Base-by-base conservation (phyloP, 495 filamentous ascomycete genomes). In the Penicillium alfredii region DNA sequence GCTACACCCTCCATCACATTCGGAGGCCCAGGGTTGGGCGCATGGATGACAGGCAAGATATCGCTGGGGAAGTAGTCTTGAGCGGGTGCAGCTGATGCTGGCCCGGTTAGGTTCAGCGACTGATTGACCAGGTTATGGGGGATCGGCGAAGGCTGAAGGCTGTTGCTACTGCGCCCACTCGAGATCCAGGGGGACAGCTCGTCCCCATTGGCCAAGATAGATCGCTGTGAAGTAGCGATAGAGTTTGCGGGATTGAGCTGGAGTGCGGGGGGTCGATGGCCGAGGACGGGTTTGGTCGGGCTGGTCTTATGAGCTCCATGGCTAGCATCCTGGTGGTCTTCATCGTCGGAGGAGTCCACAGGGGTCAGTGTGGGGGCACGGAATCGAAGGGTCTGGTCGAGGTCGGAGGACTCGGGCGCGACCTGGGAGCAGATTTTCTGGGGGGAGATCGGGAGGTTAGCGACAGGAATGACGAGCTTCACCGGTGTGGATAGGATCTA, bases 111-210 rank as follows among this genome's bases (percentile, higher is more conserved):
- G 17, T 38, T 58, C 31, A 54, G 47, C 2, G 44, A 66, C 27
- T 58, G 53, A 37, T 53, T 40, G 39, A 66, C 25, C 23, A 65
- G 33, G 30, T 36, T 56, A 42, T 49, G 42, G 36, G 51, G 50
- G 27, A 78, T 76, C 5, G 76, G 74, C 3, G 76, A 77, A 14
- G 71, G 72, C 46, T 76, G 69, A 28, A 66, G 60, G 37, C 62
- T 62, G 17, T 50, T 47, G 7, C 57, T 38, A 2, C 38, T 44
- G 23, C 61, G 54, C 18, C 45, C 32, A 30, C 48, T 50, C 16
- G 45, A 41, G 7, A 45, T 30, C 18, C 53, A 63, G 6, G 58
- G 58, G 6, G 60, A 60, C 18, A 64, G 43, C 30, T 60, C 30
- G 46, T 58, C 47, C 47, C 47, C 35, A 44, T 41, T 24, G 29